phyloP scores from a whole-genome alignment of 306 rosid genomes.

The Cercis canadensis region DNA sequence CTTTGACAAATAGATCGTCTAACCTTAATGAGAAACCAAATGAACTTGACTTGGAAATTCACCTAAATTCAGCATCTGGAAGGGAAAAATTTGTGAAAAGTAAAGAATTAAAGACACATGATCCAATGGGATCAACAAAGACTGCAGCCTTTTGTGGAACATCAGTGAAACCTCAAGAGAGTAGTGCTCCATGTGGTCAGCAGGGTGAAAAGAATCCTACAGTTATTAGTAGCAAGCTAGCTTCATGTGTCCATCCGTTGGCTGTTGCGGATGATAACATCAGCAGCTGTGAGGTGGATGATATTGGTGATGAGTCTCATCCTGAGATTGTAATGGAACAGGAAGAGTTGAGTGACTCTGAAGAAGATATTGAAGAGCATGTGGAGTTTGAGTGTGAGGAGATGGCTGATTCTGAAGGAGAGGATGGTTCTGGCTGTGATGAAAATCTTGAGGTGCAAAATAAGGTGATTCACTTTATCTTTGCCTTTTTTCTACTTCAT shows the following conservation, averaged over 20 bases:
- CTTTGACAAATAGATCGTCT: constrained; percentile 39
- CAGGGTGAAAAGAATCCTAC: constrained; percentile 46
- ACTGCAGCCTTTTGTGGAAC: constrained; percentile 43
- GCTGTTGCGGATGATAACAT: constrained; percentile 47
- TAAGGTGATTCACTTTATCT: constrained; percentile 54
- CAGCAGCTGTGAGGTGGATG: constrained; percentile 52
- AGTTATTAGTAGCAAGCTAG: constrained; percentile 41
- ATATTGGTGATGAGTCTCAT: constrained; percentile 73
- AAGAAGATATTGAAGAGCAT: constrained; percentile 89
- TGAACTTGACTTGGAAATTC: constrained; percentile 89
- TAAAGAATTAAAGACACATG: constrained; percentile 44
- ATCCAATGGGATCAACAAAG: constrained; percentile 38
- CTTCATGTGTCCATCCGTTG: constrained; percentile 47
- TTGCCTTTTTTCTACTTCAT: neutral
- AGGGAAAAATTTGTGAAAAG: constrained; percentile 51
- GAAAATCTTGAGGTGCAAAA: constrained; percentile 54
- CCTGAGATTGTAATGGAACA: constrained; percentile 94
- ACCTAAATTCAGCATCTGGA: constrained; percentile 65
- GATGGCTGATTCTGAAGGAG: constrained; percentile 97
- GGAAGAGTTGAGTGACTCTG: constrained; percentile 92
- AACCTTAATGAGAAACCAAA: constrained; percentile 50
- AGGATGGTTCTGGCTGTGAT: constrained; percentile 77
- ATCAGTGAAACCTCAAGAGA: constrained; percentile 35
- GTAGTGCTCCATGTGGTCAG: constrained; percentile 35
- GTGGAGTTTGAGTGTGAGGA: constrained; percentile 97